phyloP scores from a whole-genome alignment of 2,329 filamentous ascomycete species.

The Ophiosphaerella narmari region DNA sequence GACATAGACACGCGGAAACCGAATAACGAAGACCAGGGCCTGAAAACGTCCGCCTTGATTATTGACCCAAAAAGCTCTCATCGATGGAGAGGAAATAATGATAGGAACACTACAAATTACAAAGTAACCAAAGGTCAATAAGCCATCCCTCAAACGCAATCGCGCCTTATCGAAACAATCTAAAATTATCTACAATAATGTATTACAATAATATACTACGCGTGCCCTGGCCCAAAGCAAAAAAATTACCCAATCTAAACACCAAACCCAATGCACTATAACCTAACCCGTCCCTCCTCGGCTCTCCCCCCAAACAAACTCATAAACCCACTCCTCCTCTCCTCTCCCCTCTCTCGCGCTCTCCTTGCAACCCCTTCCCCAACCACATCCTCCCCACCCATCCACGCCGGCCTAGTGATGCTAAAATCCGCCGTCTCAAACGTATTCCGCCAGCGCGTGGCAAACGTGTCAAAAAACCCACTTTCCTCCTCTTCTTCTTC shows the following conservation, averaged over 20 bases:
- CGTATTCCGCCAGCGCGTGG: conserved; percentile 88
- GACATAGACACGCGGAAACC: too few species aligned
- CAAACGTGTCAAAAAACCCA: conserved; percentile 81
- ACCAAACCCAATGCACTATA: conserved; percentile 17
- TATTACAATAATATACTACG: too few species aligned
- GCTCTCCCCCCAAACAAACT: conserved; percentile 40
- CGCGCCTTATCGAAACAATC: too few species aligned
- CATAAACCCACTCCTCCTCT: conserved; percentile 25
- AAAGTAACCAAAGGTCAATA: too few species aligned
- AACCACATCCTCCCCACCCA: conserved; percentile 61
- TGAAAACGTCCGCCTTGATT: too few species aligned
- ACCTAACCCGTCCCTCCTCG: conserved; percentile 40
- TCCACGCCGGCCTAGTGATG: conserved; percentile 74
- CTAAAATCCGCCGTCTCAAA: conserved; percentile 69
- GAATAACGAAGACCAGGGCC: too few species aligned
- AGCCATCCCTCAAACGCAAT: too few species aligned
- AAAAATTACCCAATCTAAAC: background rate
- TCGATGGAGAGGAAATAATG: too few species aligned
- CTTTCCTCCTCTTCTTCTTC: conserved; percentile 72
- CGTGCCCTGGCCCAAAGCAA: too few species aligned
- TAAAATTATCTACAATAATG: too few species aligned
- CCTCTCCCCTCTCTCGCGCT: conserved; percentile 8
- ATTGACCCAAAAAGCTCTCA: too few species aligned
- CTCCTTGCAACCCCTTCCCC: conserved; percentile 5
- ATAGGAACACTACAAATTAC: too few species aligned